Base-by-base conservation (phyloP, 1,284 basidiomycete genomes). In the Apiotrichum veenhuisii region DNA sequence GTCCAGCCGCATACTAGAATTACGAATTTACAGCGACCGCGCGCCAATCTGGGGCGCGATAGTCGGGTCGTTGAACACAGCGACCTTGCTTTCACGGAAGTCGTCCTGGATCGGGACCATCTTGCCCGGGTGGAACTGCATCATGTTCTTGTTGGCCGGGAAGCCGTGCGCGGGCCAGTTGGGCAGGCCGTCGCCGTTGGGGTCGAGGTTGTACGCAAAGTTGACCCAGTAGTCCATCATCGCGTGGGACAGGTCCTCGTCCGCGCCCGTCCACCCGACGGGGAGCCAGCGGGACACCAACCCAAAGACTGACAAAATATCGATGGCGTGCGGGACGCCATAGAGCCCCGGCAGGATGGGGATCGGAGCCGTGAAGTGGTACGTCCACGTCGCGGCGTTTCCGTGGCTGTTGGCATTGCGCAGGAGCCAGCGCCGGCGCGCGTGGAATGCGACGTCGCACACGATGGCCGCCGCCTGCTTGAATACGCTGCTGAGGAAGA, bases 191-290 rank as follows among this genome's bases (percentile, higher is more conserved):
- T 43, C 33, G n/a, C 61, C 63, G 62, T 72, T 72, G 20, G 73
- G 73, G 54, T 74, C 62, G 49, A 64, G 59, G 64, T 65, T 65
- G 61, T 71, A 68, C 30, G 67, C 72, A 62, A 77, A 77, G 64
- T 74, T 75, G 61, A 73, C 1, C 74, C 69, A 73, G 64, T 77
- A 75, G 34, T 69, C 58, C 48, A 69, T 64, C 58, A 73, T 67
- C 14, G 34, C 26, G 25, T 43, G 46, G 23, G 46, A 43, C 22
- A 47, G 9, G 17, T 12, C 22, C 37, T 41, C 23, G 44, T 17
- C 20, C 20, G n/a, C 11, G 44, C n/a, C 8, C 37, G 26, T 9
- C 44, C 37, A 41, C 1, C 52, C 37, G 15, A 47, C 43, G n/a
- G 22, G 46, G 34, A 41, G 36, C 46, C 22, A 42, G 0, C 26